A percentile compares a stretch with the other conserved stretches of the same genome.
These are phyloP conservation scores for Turritis glabra DNA, from an alignment of 345 rosid species.

Conservation along the genomic window DNA sequence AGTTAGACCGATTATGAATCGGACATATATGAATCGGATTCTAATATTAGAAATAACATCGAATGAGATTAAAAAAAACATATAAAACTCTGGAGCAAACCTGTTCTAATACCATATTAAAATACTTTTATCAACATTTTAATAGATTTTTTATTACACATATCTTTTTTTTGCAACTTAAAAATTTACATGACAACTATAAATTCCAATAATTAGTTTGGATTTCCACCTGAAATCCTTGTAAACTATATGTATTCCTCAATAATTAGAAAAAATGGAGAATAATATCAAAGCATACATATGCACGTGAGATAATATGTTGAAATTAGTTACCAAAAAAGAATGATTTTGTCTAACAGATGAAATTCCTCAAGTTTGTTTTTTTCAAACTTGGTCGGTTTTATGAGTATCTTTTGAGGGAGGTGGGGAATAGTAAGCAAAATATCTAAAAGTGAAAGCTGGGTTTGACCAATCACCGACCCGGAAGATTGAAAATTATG, in stretches of 20 bases:
- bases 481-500: background rate
- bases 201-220: background rate
- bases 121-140: too few relatives aligned
- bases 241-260: too few relatives aligned
- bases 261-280: too few relatives aligned
- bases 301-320: constrained; percentile 25
- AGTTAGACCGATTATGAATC: too few relatives aligned
- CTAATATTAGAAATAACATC: too few relatives aligned
- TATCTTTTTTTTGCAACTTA: background rate
- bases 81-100: too few relatives aligned
- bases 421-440: constrained; percentile 26
- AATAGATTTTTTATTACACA: background rate
- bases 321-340: constrained; percentile 5
- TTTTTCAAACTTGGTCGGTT: constrained; percentile 38
- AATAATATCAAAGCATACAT: background rate
- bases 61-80: too few relatives aligned
- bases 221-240: background rate
- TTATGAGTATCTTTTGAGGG: constrained; percentile 10
- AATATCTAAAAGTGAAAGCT: constrained; percentile 31
- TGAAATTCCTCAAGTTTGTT: background rate
- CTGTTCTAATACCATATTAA: too few relatives aligned
- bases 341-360: constrained; percentile 18
- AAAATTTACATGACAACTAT: background rate
- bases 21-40: too few relatives aligned
- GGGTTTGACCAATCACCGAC: constrained; percentile 38